phyloP scores from a whole-genome alignment of 1,139 yeast genomes.

The Blastobotrys petasosporus region DNA sequence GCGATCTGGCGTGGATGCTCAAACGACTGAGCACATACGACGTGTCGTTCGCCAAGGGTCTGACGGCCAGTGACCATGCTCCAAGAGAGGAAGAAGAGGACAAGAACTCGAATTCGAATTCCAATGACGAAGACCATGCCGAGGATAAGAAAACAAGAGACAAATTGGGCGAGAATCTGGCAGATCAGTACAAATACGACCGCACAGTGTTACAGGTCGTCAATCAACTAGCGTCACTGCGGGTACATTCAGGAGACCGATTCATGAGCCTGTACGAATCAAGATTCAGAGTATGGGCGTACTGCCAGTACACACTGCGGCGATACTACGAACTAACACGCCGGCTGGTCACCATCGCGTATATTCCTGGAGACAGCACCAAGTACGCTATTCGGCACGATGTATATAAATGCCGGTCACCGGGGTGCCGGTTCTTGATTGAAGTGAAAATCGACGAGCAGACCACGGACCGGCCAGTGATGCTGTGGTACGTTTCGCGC shows the following conservation, averaged over 20 bases:
- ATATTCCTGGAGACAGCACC: slow-evolving; percentile 6
- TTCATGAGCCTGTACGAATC: slow-evolving; percentile 8
- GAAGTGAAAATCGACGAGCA: slow-evolving; percentile 6
- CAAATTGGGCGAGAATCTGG: slow-evolving; percentile 4
- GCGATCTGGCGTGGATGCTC: slow-evolving; percentile 9
- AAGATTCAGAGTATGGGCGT: slow-evolving; percentile 8
- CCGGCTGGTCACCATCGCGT: slow-evolving; percentile 6
- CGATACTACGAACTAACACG: slow-evolving; percentile 7
- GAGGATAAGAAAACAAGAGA: neutral
- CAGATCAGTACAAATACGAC: slow-evolving; percentile 7
- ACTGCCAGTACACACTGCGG: slow-evolving; percentile 8
- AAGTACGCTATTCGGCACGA: slow-evolving; percentile 10
- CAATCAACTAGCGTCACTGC: neutral
- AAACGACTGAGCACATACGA: slow-evolving; percentile 1
- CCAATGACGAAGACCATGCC: neutral
- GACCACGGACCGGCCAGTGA: slow-evolving; percentile 6
- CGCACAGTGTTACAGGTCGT: slow-evolving; percentile 1
- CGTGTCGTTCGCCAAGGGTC: neutral
- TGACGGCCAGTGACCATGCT: neutral
- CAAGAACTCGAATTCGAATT: too few relatives aligned
- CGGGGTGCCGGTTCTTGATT: slow-evolving; percentile 7
- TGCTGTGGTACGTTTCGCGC: slow-evolving; percentile 7
- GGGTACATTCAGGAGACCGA: slow-evolving; percentile 6
- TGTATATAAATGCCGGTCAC: slow-evolving; percentile 7
- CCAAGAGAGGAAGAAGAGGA: neutral